Base-by-base conservation (phyloP, 169 alveolate species). In the Babesia bigemina region DNA sequence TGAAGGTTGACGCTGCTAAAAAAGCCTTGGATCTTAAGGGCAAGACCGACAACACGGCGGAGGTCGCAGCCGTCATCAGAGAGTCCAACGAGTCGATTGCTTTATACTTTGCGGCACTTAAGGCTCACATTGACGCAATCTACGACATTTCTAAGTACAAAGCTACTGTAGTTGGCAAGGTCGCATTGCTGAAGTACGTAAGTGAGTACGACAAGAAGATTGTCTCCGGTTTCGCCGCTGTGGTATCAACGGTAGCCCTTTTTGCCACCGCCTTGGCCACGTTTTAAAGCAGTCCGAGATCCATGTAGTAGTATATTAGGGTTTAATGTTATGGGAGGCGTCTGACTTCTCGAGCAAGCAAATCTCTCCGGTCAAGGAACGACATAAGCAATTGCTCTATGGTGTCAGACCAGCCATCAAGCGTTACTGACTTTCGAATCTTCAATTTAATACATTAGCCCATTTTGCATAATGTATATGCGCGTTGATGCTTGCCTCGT, bases 21-120 rank as follows among this genome's bases (percentile, higher is more conserved):
- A 44, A 49, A 16, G 53, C 76, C 13, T 22, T 42, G 44, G 76
- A 67, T 24, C n/a, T 2, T 9, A 36, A 29, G 45, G 57, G 45
- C 59, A 61, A 61, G 53, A 53, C 55, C n/a, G 70, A 61, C 33
- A 10, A 49, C 59, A 26, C 1, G 19, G 76, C 29, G 0, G 76
- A 67, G 39, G 12, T 36, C 65, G 39, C 2, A 21, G 76, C 76
- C 57, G 65, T 67, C 22, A 21, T 55, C n/a, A 29, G 0, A 0
- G 56, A 56, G 22, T 63, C 53, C 12, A 29, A 13, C 9, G 39
- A 21, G 17, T 0, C 65, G 17, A 6, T 55, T 33, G 24, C 2
- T 1, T 10, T 11, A 33, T 53, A 16, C 33, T 6, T 7, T 2
- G 21, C 26, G 36, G 29, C 56, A 6, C 4, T 19, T 0, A 8